A percentile compares a stretch with the other conserved stretches of the same genome.
Conservation (phyloP, 192 early-diverging fungal genomes). For the Podochytrium sp. region DNA sequence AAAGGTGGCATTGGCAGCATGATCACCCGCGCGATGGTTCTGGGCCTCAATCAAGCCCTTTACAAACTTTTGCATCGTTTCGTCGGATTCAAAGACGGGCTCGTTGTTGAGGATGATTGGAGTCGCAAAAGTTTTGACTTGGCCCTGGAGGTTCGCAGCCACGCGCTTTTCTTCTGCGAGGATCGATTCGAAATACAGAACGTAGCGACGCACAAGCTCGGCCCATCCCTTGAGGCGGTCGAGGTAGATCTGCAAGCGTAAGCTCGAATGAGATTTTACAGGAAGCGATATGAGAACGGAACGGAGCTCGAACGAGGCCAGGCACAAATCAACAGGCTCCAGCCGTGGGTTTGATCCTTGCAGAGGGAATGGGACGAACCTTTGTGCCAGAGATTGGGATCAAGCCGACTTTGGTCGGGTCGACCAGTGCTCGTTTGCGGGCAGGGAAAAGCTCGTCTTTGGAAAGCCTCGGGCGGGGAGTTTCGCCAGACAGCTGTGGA, state of each 20-base stretch:
- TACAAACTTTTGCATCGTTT: conserved; percentile 45
- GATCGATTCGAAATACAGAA: conserved; percentile 42
- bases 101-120: conserved; percentile 27
- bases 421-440: background rate
- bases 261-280: no score
- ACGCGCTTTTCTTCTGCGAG: conserved; percentile 48
- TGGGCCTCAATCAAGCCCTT: conserved; percentile 39
- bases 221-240: conserved; percentile 48
- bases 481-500: background rate
- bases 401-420: conserved; percentile 31
- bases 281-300: no score
- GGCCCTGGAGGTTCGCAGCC: conserved; percentile 34
- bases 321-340: no score
- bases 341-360: no score
- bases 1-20: conserved; percentile 33
- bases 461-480: background rate
- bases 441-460: conserved; percentile 2
- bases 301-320: no score
- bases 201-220: conserved; percentile 39
- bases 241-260: conserved; percentile 45
- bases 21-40: conserved; percentile 29
- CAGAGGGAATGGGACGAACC: conserved; percentile 6
- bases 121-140: conserved; percentile 31
- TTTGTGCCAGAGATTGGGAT: conserved; percentile 33
- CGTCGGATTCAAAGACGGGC: conserved; percentile 41